Conservation (phyloP, 352 stramenopile genomes). For the Phytophthora niederhauseri region DNA sequence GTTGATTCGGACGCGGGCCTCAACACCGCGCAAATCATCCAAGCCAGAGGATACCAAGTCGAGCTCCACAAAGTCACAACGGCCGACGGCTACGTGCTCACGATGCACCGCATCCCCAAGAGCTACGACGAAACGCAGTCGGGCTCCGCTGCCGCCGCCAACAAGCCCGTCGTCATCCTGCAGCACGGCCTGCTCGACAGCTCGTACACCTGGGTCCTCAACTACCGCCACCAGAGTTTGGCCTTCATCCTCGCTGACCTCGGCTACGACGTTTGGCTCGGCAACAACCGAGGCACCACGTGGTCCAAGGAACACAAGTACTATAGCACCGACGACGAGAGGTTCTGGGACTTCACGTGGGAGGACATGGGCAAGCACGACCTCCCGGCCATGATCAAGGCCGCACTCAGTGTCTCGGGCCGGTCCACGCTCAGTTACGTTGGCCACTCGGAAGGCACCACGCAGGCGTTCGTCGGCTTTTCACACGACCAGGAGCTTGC, state of each 20-base stretch:
- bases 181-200: conserved; percentile 63
- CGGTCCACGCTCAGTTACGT: conserved; percentile 47
- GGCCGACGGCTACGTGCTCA: conserved; percentile 57
- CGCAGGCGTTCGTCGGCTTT: conserved; percentile 56
- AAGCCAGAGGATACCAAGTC: conserved; percentile 49
- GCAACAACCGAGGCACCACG: conserved; percentile 61
- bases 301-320: conserved; percentile 54
- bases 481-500: conserved; percentile 56
- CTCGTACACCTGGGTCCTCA: conserved; percentile 55
- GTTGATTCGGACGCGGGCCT: conserved; percentile 47
- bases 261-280: conserved; percentile 69
- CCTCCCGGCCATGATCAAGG: conserved; percentile 53
- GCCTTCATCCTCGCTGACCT: conserved; percentile 54
- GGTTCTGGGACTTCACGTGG: conserved; percentile 65
- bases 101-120: conserved; percentile 58
- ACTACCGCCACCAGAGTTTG: conserved; percentile 56
- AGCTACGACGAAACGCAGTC: conserved; percentile 46
- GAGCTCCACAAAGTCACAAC: conserved; percentile 59
- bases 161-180: conserved; percentile 55
- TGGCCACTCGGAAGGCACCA: conserved; percentile 57
- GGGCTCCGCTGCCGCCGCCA: conserved; percentile 12
- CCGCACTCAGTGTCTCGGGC: conserved; percentile 36
- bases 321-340: conserved; percentile 35
- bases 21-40: conserved; percentile 40
- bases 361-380: conserved; percentile 60